Conservation (phyloP, 441 rosid genomes). For the Syzygium syzygioides region DNA sequence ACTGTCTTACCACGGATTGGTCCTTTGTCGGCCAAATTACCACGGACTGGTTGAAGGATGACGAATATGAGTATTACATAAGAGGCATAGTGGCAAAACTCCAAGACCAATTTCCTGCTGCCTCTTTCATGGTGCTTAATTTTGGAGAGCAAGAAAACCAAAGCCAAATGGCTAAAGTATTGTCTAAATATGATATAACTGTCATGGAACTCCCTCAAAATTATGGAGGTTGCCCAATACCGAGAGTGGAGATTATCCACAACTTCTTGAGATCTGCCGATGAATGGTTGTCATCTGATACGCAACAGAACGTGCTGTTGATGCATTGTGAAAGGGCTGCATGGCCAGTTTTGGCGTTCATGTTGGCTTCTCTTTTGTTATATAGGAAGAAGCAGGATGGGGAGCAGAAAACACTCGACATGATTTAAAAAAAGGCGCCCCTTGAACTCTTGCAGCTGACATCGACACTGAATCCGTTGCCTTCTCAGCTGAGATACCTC, state of each 20-base stretch:
- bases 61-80: background rate
- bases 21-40: background rate
- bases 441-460: background rate
- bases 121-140: background rate
- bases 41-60: background rate
- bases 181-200: constrained; percentile 24
- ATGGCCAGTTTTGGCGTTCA: background rate
- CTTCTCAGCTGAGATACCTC: background rate
- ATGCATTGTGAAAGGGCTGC: background rate
- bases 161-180: background rate
- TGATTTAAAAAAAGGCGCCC: background rate
- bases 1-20: background rate
- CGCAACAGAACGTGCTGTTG: background rate
- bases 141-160: background rate
- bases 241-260: background rate
- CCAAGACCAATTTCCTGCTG: background rate
- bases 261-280: background rate
- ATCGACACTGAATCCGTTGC: background rate
- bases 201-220: background rate
- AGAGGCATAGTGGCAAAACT: background rate
- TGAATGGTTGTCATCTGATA: background rate
- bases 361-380: background rate
- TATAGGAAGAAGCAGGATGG: background rate
- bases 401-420: background rate
- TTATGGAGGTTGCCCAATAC: background rate